These are phyloP conservation scores for Hemisphaericaspora nanyangensis DNA, from an alignment of 805 yeast species.

Conservation along the genomic window DNA sequence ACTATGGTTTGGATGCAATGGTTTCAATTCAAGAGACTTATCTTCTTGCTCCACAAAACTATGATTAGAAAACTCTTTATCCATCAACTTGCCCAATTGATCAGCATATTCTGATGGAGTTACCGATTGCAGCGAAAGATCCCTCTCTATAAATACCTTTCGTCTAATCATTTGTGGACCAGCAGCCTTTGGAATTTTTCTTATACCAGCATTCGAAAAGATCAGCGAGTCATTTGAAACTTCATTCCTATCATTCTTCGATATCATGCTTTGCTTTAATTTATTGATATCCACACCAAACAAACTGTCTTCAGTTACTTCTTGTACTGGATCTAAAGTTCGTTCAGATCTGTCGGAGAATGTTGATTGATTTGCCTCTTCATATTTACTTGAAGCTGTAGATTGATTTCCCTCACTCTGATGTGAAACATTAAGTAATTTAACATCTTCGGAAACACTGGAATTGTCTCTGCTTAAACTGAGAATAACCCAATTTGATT, in stretches of 20 bases:
- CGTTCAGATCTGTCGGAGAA: not conserved
- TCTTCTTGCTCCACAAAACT: not conserved
- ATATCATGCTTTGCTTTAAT: not conserved
- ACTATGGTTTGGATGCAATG: conserved; percentile 9
- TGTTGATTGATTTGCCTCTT: not conserved
- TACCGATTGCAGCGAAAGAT: conserved; percentile 21
- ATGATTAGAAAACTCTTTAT: conserved; percentile 20
- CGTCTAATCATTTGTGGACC: not conserved
- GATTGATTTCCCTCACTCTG: not conserved
- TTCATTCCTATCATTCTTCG: not conserved
- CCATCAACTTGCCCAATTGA: conserved; percentile 27
- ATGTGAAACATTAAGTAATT: not conserved
- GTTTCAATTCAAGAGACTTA: not conserved
- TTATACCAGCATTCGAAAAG: not conserved
- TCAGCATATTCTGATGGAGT: conserved; percentile 23
- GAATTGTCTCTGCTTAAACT: not conserved
- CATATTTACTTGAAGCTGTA: not conserved
- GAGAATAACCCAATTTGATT: not conserved
- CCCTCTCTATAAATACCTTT: conserved; percentile 3
- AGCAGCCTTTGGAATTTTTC: too few species aligned
- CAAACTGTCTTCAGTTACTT: not conserved
- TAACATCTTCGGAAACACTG: not conserved
- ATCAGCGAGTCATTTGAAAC: not conserved
- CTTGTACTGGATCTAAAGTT: not conserved
- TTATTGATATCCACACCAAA: not conserved